Percentiles rank a stretch among this genome's conserved stretches.
phyloP scores from a whole-genome alignment of 164 flowering plant genomes.

The Annona squamosa region DNA sequence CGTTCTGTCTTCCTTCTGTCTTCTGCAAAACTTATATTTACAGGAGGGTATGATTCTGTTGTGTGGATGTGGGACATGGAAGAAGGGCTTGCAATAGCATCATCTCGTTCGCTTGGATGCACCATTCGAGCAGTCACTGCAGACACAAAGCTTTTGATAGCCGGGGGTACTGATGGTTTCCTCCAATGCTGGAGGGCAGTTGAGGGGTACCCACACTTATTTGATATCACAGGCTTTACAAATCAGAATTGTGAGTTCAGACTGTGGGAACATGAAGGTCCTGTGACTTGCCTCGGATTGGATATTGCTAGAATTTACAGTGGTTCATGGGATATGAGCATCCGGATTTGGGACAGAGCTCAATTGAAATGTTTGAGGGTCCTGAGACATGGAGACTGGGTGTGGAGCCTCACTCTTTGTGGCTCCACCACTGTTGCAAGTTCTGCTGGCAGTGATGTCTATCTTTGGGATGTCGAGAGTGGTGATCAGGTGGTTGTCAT shows the following conservation, averaged over 20 bases:
- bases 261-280: constrained; percentile 85
- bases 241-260: constrained; percentile 41
- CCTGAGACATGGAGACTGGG: constrained; percentile 84
- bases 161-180: constrained; percentile 85
- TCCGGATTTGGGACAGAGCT: constrained; percentile 77
- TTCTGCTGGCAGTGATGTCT: constrained; percentile 68
- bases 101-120: constrained; percentile 69
- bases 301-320: constrained; percentile 70
- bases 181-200: constrained; percentile 76
- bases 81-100: constrained; percentile 58
- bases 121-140: constrained; percentile 83
- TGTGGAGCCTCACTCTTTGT: constrained; percentile 68
- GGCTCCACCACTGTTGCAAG: constrained; percentile 48
- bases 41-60: constrained; percentile 73
- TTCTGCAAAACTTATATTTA: constrained; percentile 67
- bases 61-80: constrained; percentile 87
- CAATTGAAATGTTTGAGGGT: constrained; percentile 47
- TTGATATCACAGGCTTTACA: constrained; percentile 47
- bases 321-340: constrained; percentile 98
- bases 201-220: constrained; percentile 56
- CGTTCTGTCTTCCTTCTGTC: constrained; percentile 62
- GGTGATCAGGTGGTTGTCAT: constrained; percentile 36
- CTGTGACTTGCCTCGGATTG: constrained; percentile 74
- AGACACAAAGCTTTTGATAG: constrained; percentile 68
- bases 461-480: constrained; percentile 59